Percentiles rank a stretch among this genome's conserved stretches.
Conservation (phyloP, 2,329 filamentous ascomycete genomes). For the Venturia pyrina region DNA sequence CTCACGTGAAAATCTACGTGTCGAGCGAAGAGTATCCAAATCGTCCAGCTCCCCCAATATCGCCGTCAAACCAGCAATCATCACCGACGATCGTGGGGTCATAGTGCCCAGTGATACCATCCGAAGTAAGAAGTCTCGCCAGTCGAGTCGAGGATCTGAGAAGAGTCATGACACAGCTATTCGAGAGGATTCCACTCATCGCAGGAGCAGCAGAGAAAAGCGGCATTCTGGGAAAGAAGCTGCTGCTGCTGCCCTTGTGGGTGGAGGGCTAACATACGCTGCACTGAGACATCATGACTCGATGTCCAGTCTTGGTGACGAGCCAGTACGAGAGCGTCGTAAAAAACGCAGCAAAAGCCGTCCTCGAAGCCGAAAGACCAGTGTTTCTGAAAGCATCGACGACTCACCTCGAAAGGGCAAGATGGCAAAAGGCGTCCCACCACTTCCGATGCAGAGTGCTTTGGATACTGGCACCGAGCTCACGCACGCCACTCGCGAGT, state of each 20-base stretch:
- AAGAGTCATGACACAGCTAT: constrained; percentile 23
- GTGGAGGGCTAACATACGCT: constrained; percentile 49
- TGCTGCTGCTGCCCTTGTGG: constrained; percentile 43
- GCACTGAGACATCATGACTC: constrained; percentile 56
- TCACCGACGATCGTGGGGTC: constrained; percentile 49
- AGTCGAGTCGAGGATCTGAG: constrained; percentile 42
- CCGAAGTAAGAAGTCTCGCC: constrained; percentile 42
- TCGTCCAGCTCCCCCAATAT: constrained; percentile 52
- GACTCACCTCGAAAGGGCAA: constrained; percentile 38
- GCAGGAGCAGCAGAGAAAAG: constrained; percentile 34
- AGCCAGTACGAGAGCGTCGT: constrained; percentile 19
- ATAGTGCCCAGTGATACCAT: constrained; percentile 46
- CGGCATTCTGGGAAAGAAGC: constrained; percentile 38
- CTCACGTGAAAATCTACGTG: constrained; percentile 34
- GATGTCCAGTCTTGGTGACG: constrained; percentile 43
- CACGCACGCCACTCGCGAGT: constrained; percentile 54
- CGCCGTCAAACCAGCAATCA: constrained; percentile 48
- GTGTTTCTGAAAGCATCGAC: constrained; percentile 44
- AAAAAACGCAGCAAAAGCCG: constrained; percentile 38
- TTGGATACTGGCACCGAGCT: constrained; percentile 63
- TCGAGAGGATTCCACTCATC: constrained; percentile 7
- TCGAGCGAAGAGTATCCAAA: constrained; percentile 41
- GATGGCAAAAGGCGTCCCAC: constrained; percentile 61
- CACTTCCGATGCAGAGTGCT: constrained; percentile 82
- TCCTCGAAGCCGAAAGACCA: constrained; percentile 42